Evolutionary conservation across 257 asterid species (phyloP).

Genomic region (Solanum pinnatisectum): DNA sequence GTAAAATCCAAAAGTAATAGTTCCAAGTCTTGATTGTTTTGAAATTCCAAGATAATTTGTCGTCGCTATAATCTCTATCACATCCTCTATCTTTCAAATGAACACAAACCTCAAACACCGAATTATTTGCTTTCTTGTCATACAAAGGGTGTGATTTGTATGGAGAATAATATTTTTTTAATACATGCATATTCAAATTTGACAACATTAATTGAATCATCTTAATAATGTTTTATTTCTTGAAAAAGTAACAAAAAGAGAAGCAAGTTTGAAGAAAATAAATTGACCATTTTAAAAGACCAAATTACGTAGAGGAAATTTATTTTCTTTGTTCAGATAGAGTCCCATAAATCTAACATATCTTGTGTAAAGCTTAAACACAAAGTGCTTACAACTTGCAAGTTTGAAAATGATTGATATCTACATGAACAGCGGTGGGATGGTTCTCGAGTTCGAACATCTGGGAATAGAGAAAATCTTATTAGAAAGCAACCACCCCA

Average conservation of each 20-base stretch:
- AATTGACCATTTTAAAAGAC: not conserved
- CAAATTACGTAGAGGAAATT: not conserved
- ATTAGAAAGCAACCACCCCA: not conserved
- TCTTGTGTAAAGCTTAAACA: not conserved
- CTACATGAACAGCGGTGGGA: not conserved
- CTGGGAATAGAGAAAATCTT: not conserved
- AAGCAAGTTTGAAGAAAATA: not conserved
- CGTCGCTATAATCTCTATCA: too few relatives aligned
- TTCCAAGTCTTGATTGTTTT: not conserved
- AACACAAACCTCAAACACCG: not conserved
- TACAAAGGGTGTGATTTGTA: not conserved
- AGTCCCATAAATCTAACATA: not conserved
- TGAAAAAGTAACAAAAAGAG: not conserved
- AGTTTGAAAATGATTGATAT: not conserved
- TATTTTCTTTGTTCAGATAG: not conserved
- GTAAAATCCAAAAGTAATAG: too few relatives aligned
- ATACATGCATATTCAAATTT: not conserved
- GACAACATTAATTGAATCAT: not conserved
- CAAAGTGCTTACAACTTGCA: not conserved
- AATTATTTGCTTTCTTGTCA: not conserved
- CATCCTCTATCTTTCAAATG: not conserved
- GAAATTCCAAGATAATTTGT: fast-evolving
- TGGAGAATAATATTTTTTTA: not conserved
- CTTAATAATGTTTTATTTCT: not conserved
- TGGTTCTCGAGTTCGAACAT: not conserved